Evolutionary conservation across 805 yeast genomes (phyloP).

Genomic region (Kazachstania africana): DNA sequence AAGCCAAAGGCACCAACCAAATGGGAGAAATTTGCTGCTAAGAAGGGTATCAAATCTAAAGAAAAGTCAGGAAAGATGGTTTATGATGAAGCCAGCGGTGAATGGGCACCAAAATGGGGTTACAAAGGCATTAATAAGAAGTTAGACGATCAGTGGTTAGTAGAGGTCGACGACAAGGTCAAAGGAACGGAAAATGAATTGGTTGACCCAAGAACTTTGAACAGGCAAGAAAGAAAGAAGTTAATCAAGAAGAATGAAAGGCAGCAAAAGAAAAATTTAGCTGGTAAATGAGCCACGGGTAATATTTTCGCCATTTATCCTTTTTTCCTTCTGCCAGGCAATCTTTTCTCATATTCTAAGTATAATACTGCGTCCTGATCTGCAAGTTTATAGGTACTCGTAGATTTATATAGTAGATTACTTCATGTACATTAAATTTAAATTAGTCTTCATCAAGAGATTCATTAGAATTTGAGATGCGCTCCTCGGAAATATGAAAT

Average conservation of each 20-base stretch:
- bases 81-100: slow-evolving; percentile 77
- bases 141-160: slow-evolving; percentile 86
- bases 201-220: slow-evolving; percentile 76
- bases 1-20: slow-evolving; percentile 84
- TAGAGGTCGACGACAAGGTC: slow-evolving; percentile 75
- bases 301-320: background rate
- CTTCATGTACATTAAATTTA: too few relatives aligned
- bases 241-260: slow-evolving; percentile 52
- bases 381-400: too few relatives aligned
- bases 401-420: too few relatives aligned
- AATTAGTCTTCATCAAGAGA: too few relatives aligned
- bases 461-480: too few relatives aligned
- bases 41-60: slow-evolving; percentile 87
- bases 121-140: slow-evolving; percentile 86
- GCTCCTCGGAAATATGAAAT: too few relatives aligned
- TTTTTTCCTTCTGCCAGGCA: background rate
- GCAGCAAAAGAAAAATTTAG: slow-evolving; percentile 80
- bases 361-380: too few relatives aligned
- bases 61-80: slow-evolving; percentile 82
- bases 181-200: slow-evolving; percentile 49
- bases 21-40: slow-evolving; percentile 95
- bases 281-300: slow-evolving; percentile 13
- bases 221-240: slow-evolving; percentile 72
- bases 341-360: too few relatives aligned
- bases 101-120: slow-evolving; percentile 99